Conservation (phyloP, 305 asterid genomes). For the Fraxinus albicans region DNA sequence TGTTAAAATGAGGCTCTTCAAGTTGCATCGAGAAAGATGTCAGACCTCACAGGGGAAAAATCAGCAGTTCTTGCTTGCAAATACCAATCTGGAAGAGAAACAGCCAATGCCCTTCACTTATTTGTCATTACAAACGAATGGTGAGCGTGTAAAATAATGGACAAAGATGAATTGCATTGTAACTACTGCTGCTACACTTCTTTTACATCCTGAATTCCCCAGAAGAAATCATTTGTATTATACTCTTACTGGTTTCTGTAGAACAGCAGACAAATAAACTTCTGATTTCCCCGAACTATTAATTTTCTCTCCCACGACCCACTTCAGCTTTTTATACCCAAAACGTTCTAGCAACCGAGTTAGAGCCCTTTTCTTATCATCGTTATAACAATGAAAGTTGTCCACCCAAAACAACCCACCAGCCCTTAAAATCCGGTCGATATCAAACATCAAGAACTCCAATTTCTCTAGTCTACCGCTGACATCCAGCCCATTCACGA, state of each 20-base stretch:
- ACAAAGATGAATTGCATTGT: constrained; percentile 17
- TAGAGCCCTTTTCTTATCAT: constrained; percentile 38
- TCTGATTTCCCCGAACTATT: constrained; percentile 77
- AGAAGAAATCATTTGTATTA: constrained; percentile 16
- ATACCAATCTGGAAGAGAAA: not conserved
- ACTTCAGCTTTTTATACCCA: constrained; percentile 83
- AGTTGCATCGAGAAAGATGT: not conserved
- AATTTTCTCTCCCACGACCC: constrained; percentile 85
- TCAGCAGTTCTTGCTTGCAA: not conserved
- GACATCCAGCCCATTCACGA: not conserved
- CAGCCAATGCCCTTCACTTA: constrained; percentile 13
- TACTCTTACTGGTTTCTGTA: constrained; percentile 82
- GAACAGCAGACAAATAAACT: constrained; percentile 77
- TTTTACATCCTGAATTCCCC: not conserved
- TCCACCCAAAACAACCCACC: constrained; percentile 20
- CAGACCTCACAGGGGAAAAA: constrained; percentile 5
- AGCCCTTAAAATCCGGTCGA: constrained; percentile 59
- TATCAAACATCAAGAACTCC: constrained; percentile 23
- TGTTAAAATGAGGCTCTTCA: not conserved
- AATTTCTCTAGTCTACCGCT: not conserved
- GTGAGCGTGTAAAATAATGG: constrained; percentile 14
- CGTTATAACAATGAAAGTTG: constrained; percentile 11
- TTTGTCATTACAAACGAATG: constrained; percentile 22
- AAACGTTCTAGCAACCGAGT: constrained; percentile 72
- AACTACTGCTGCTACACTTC: not conserved